Conservation (phyloP, 2,329 filamentous ascomycete genomes). For the Dactylellina parvicollis region DNA sequence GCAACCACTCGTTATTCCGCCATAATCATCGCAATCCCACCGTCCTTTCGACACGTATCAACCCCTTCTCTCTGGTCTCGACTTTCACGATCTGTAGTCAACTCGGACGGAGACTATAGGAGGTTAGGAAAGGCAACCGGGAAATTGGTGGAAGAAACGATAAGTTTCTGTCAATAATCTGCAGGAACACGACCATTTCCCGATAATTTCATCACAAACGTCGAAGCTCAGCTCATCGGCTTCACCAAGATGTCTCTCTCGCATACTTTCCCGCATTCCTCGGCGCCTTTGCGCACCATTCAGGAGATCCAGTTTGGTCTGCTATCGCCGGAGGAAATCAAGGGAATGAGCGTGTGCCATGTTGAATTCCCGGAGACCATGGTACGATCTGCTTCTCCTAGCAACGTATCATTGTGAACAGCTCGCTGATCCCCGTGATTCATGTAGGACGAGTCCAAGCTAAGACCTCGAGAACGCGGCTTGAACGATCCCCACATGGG, state of each 20-base stretch:
- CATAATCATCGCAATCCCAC: constrained; percentile 21
- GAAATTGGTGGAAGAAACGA: constrained; percentile 30
- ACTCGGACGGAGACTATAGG: constrained; percentile 11
- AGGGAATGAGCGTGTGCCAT: constrained; percentile 96
- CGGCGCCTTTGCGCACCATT: constrained; percentile 94
- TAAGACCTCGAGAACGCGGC: constrained; percentile 87
- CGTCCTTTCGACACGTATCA: constrained; percentile 39
- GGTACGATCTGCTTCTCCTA: constrained; percentile 63
- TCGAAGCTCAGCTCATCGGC: constrained; percentile 1
- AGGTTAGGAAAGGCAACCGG: constrained; percentile 16
- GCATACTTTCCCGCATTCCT: constrained; percentile 87
- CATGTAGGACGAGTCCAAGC: constrained; percentile 79
- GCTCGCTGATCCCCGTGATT: constrained; percentile 11
- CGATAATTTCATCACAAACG: constrained; percentile 2
- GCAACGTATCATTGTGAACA: background rate
- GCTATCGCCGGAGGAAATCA: constrained; percentile 97
- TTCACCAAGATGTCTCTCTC: constrained; percentile 79
- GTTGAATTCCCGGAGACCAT: constrained; percentile 99
- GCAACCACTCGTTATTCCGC: constrained; percentile 23
- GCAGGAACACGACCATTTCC: constrained; percentile 18
- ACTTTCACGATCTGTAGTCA: constrained; percentile 17
- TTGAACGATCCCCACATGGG: constrained; percentile 95
- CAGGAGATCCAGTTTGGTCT: constrained; percentile 99
- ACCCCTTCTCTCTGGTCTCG: background rate
- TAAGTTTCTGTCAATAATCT: background rate